A percentile compares a stretch with the other conserved stretches of the same genome.
Evolutionary conservation across 1,284 basidiomycete species (phyloP).

Genomic region (Cryptococcus sp.): DNA sequence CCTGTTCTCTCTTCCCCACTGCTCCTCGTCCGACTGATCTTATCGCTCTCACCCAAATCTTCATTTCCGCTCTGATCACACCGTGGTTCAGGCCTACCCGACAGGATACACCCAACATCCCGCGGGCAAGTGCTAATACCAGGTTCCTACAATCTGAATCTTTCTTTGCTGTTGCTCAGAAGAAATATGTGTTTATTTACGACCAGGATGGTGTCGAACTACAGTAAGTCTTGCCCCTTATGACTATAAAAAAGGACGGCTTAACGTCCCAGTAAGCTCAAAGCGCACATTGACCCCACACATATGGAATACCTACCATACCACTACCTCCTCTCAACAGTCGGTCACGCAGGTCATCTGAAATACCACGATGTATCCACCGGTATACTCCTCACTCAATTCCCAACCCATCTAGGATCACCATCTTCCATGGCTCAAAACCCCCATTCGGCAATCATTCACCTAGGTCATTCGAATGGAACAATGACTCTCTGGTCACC

Average conservation of each 20-base stretch:
- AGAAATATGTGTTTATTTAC: conserved; percentile 95
- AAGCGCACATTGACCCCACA: conserved; percentile 80
- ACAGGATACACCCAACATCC: too few species aligned
- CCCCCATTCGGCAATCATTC: conserved; percentile 82
- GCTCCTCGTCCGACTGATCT: too few species aligned
- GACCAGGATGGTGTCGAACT: conserved; percentile 91
- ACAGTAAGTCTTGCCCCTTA: conserved; percentile 52
- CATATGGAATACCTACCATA: conserved; percentile 90
- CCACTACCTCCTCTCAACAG: conserved; percentile 85
- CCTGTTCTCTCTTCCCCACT: too few species aligned
- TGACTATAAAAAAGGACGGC: neutral
- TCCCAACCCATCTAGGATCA: conserved; percentile 84
- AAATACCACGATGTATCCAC: conserved; percentile 98
- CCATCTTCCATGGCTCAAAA: conserved; percentile 89
- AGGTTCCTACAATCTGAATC: conserved; percentile 90
- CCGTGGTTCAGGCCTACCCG: too few species aligned
- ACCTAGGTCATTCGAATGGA: conserved; percentile 85
- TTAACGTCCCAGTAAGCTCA: conserved; percentile 49
- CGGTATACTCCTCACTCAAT: conserved; percentile 78
- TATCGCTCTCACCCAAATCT: too few species aligned
- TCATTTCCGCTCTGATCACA: too few species aligned
- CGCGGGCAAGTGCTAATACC: too few species aligned
- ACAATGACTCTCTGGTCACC: conserved; percentile 91
- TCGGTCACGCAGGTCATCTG: conserved; percentile 81
- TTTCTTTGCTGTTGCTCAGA: conserved; percentile 92